Evolutionary conservation across 1,284 basidiomycete species (phyloP), one percentile per base, ranked within the genome.

Genomic region (Ceratobasidium sp.): DNA sequence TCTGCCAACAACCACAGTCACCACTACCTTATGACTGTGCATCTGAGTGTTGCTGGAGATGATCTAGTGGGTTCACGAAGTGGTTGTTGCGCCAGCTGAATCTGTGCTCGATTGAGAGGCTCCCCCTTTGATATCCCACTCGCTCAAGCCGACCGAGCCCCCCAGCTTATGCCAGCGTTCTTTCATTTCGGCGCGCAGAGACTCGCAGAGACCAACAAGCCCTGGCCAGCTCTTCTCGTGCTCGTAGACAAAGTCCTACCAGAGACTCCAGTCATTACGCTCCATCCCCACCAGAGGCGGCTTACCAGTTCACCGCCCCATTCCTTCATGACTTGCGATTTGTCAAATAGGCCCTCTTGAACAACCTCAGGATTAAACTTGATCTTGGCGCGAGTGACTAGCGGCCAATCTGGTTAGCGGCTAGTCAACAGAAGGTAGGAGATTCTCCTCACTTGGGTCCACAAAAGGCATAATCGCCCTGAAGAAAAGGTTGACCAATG

Each of bases 401-500:
- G 23, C 42, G 36, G 16, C 0, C 12, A 48, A 8, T 4, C n/a
- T 23, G 30, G 9, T 30, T 21, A 28, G 25, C 23, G 36, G 42
- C 5, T 46, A 11, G n/a, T 14, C 5, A 6, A n/a, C 5, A 6
- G 9, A 40, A 38, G 36, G 18, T 18, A 16, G 18, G 25, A 51
- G 5, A 53, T 8, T 23, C 16, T 28, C 18, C 54, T 54, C 23
- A 72, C 61, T 78, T 7, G 90, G 89, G 79, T 92, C 91, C 62
- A 92, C 85, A 78, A 92, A 87, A 0, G 95, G 94, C 71, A 84
- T 86, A 78, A 98, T 88, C 74, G 93, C 83, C 74, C 89, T 91
- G 84, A 92, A 94, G 83, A 95, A 95, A 0, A 88, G 84, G 75
- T 88, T 88, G 75, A 95, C 81, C 75, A 93, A 81, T 81, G 86